Evolutionary conservation across 257 asterid species (phyloP), one percentile per base, ranked within the genome.

Genomic region (Hygrophila difformis): DNA sequence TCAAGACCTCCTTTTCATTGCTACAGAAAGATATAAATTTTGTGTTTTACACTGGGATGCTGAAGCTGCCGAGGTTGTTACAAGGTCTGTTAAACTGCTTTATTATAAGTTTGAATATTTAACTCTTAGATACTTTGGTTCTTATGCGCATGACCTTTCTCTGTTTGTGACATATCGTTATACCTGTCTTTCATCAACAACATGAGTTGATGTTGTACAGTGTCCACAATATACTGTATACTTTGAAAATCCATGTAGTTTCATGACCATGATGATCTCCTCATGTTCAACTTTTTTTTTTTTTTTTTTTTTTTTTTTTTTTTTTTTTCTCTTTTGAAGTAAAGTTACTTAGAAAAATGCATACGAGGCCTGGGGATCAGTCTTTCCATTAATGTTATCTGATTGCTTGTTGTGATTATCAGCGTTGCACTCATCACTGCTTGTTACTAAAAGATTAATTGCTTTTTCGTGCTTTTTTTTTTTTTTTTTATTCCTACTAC

Each of bases 21-120:
- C 93, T 35, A 81, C 93, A 1, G 93, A 81, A 66, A 73, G 87
- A 66, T 81, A 81, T 51, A 81, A 81, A 49, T 81, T 81, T 41
- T 74, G 93, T 47, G 93, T 81, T 49, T 75, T 81, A 53, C 87
- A 77, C 47, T 81, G 93, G 87, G 93, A 81, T 55, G 50, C 78
- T 28, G 93, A 71, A 65, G 66, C 73, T 49, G 62, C 57, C 43
- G 87, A 81, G 61, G 75, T 74, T 59, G 59, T 77, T 50, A 81
- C 93, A 42, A 77, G 87, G 93, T 77, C 37, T 34, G 72, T 20
- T 9, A 43, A 44, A 29, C 36, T 45, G 40, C 12, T 28, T 14
- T 2, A 18, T 11, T 9, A 5, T 28, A 20, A 20, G 14, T 41
- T 38, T 39, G 24, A 47, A 36, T 13, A 17, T 12, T 45, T 36